phyloP scores from a whole-genome alignment of 352 stramenopile genomes.

The Globisporangium cystogenes region DNA sequence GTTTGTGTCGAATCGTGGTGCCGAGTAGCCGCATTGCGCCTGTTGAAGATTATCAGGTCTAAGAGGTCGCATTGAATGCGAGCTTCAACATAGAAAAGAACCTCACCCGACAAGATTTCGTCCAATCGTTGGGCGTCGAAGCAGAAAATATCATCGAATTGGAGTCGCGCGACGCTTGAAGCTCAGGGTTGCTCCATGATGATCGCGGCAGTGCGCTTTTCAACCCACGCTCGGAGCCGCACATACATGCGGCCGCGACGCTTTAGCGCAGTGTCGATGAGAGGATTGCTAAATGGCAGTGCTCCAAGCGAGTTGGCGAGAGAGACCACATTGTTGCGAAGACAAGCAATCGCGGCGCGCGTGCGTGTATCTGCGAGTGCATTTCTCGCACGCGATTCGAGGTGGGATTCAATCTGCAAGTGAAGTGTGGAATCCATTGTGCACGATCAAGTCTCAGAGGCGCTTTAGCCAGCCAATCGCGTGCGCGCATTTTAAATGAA shows the following conservation, averaged over 20 bases:
- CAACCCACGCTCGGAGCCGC: no score
- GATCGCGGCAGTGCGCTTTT: no score
- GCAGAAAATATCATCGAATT: neutral
- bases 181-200: no score
- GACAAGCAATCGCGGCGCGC: neutral
- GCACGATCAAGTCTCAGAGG: neutral
- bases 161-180: neutral
- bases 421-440: neutral
- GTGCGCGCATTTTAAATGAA: constrained; percentile 19
- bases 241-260: no score
- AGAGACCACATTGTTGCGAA: neutral
- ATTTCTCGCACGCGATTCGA: neutral
- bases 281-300: no score
- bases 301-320: no score
- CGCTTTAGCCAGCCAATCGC: constrained; percentile 14
- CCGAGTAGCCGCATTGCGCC: no score
- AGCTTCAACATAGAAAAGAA: constrained; percentile 22
- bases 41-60: constrained; percentile 24
- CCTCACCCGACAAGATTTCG: neutral
- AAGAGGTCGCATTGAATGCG: constrained; percentile 19
- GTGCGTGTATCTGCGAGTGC: no score
- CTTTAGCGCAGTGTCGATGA: no score
- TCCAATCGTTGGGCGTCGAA: no score
- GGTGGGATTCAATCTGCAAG: neutral
- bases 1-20: no score